A percentile compares a stretch with the other conserved stretches of the same genome.
phyloP scores from a whole-genome alignment of 148 eudicot species.

The Camellia sinensis region DNA sequence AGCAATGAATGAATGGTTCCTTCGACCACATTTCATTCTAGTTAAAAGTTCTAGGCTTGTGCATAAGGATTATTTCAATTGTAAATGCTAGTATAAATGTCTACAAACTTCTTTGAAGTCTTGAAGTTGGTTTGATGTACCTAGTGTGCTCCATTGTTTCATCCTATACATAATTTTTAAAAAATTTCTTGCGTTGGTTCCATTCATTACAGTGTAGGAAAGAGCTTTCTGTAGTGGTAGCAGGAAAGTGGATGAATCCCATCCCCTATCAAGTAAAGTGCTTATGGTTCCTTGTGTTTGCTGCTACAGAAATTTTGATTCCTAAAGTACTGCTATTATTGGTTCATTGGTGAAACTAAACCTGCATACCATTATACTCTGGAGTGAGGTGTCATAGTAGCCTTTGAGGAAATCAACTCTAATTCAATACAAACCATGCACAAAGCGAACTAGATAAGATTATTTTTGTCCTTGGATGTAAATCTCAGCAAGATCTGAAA shows the following conservation, averaged over 20 bases:
- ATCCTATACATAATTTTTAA: neutral
- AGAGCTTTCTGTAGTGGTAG: neutral
- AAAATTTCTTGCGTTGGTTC: neutral
- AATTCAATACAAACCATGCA: neutral
- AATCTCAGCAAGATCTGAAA: conserved; percentile 1
- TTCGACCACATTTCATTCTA: conserved; percentile 5
- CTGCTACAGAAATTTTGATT: neutral
- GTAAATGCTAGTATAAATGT: neutral
- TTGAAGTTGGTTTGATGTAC: neutral
- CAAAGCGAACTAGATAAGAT: conserved; percentile 6
- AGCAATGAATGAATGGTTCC: neutral
- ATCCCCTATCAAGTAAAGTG: neutral
- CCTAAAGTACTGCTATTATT: neutral
- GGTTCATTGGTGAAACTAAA: neutral
- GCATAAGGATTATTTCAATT: neutral
- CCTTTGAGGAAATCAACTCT: neutral
- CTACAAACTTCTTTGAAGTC: neutral
- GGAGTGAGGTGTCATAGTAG: neutral
- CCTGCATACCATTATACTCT: neutral
- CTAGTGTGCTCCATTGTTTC: neutral
- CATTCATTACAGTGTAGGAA: neutral
- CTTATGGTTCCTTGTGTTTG: too few species aligned
- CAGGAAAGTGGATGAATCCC: neutral
- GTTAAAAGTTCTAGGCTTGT: conserved; percentile 2
- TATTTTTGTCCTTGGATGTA: conserved; percentile 4